Evolutionary conservation across 1,284 basidiomycete species (phyloP).

Genomic region (Exsudoporus floridanus): DNA sequence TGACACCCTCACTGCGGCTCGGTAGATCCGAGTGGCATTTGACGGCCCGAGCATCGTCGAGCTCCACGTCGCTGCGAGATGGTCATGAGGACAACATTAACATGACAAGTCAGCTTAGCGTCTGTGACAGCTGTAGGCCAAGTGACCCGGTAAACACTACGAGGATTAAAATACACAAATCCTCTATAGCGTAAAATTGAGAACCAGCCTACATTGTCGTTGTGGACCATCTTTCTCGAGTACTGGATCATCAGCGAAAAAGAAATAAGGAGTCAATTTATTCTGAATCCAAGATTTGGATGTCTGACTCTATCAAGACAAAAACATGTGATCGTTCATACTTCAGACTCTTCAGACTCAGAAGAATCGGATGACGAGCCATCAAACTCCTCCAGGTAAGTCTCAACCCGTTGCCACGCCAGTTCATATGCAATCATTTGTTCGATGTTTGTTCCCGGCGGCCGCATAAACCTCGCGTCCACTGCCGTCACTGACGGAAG

Average conservation of each 20-base stretch:
- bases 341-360: background rate
- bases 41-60: background rate
- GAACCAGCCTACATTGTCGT: too few species aligned
- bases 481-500: slow-evolving; percentile 9
- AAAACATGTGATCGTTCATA: background rate
- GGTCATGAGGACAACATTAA: too few species aligned
- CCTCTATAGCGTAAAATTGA: too few species aligned
- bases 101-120: too few species aligned
- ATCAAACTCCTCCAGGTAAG: background rate
- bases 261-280: too few species aligned
- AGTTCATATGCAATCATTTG: slow-evolving; percentile 1
- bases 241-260: background rate
- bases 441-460: background rate
- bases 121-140: too few species aligned
- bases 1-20: background rate
- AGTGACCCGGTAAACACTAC: too few species aligned
- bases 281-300: background rate
- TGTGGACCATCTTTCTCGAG: too few species aligned
- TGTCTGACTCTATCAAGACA: background rate
- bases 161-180: too few species aligned
- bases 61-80: background rate
- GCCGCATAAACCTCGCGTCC: slow-evolving; percentile 3
- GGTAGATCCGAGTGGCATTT: background rate
- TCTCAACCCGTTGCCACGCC: slow-evolving; percentile 5
- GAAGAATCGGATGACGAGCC: background rate